Percentiles rank a stretch among this genome's conserved stretches.
These are phyloP conservation scores for Rosa multiflora DNA, from an alignment of 306 rosid species.

Conservation along the genomic window DNA sequence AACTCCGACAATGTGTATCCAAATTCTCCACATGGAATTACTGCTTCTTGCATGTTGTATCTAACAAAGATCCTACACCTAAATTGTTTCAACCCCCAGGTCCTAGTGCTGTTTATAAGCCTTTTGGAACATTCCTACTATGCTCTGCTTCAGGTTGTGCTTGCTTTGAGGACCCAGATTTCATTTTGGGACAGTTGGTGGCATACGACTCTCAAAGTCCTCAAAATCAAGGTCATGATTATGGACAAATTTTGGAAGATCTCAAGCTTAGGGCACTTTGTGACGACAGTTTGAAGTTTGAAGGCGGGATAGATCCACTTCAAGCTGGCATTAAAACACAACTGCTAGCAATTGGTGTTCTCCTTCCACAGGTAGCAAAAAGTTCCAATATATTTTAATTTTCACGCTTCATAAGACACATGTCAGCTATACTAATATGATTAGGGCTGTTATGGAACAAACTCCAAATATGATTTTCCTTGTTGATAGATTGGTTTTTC, in stretches of 20 bases:
- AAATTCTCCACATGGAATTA: slow-evolving; percentile 50
- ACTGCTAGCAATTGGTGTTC: too few relatives aligned
- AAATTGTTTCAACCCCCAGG: slow-evolving; percentile 2
- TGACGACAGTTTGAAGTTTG: not conserved
- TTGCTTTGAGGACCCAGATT: slow-evolving; percentile 33
- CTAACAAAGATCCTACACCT: slow-evolving; percentile 44
- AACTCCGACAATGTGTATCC: slow-evolving; percentile 28
- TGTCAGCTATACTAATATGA: too few relatives aligned
- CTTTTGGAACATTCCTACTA: slow-evolving; percentile 68
- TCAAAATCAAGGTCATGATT: too few relatives aligned
- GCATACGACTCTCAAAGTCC: slow-evolving; percentile 1
- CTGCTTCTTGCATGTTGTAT: slow-evolving; percentile 61
- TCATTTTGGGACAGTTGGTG: slow-evolving; percentile 16
- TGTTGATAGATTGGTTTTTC: too few relatives aligned
- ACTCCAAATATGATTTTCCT: too few relatives aligned
- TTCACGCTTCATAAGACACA: too few relatives aligned
- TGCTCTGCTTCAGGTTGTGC: slow-evolving; percentile 40
- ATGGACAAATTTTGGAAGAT: slow-evolving; percentile 32
- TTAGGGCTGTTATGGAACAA: too few relatives aligned
- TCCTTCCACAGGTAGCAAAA: too few relatives aligned
- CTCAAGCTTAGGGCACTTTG: slow-evolving; percentile 24
- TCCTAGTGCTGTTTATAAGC: slow-evolving; percentile 16
- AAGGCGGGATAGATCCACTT: slow-evolving; percentile 13
- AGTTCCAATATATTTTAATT: too few relatives aligned
- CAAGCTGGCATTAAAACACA: slow-evolving; percentile 14